A percentile compares a stretch with the other conserved stretches of the same genome.
phyloP scores from a whole-genome alignment of 805 yeast species.

The Zygotorulaspora chibaensis region DNA sequence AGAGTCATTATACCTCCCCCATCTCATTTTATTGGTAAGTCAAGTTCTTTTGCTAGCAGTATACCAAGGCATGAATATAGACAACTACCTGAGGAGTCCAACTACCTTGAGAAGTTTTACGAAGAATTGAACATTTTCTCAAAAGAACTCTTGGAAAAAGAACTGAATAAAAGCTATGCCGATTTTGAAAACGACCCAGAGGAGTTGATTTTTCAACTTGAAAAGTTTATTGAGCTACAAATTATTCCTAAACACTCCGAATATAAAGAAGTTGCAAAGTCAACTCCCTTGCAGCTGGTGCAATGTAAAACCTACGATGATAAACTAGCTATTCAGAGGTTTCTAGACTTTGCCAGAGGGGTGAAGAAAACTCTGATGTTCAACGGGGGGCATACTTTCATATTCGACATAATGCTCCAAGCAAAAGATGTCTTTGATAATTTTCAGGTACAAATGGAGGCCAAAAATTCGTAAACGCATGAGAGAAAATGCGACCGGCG shows the following conservation, averaged over 20 bases:
- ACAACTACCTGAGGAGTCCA: slow-evolving; percentile 52
- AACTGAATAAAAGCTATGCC: slow-evolving; percentile 31
- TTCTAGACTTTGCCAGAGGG: slow-evolving; percentile 39
- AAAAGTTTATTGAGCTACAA: slow-evolving; percentile 37
- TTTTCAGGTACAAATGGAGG: slow-evolving; percentile 8
- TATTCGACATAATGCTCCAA: slow-evolving; percentile 53
- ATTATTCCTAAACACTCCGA: slow-evolving; percentile 23
- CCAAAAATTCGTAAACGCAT: not conserved
- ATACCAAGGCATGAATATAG: slow-evolving; percentile 33
- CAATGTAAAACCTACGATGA: slow-evolving; percentile 17
- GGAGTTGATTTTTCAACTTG: slow-evolving; percentile 39
- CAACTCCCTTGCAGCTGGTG: slow-evolving; percentile 4
- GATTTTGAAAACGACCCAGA: slow-evolving; percentile 40
- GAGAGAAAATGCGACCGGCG: not conserved
- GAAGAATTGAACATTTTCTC: slow-evolving; percentile 35
- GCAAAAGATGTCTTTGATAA: slow-evolving; percentile 46
- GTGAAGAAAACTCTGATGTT: slow-evolving; percentile 42
- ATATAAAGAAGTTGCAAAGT: not conserved
- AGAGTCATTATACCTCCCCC: slow-evolving; percentile 23
- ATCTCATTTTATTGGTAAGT: slow-evolving; percentile 12
- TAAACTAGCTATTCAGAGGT: slow-evolving; percentile 26
- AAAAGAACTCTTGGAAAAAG: slow-evolving; percentile 18
- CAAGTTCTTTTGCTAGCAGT: slow-evolving; percentile 3
- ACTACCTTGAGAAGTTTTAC: slow-evolving; percentile 48
- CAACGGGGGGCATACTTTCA: slow-evolving; percentile 57